Base-by-base conservation (phyloP, 2,329 filamentous ascomycete species). In the Cordyceps militaris region DNA sequence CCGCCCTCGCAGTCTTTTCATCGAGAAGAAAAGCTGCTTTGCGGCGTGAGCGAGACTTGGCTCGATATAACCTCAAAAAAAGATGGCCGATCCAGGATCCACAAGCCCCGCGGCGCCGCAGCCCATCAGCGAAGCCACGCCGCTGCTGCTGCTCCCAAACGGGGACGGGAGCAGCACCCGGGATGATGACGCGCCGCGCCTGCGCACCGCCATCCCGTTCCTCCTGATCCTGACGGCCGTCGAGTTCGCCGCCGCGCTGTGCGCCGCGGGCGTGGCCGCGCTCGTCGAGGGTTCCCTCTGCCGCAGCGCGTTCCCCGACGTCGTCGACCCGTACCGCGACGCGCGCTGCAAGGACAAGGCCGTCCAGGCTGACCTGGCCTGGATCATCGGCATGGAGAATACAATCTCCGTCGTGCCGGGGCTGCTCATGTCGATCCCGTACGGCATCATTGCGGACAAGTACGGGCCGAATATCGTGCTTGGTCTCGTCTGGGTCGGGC, bases 241-340 rank as follows among this genome's bases (percentile, higher is more conserved):
- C 21, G 56, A 58, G 21, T 21, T 58, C 7, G 48, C 56, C 14
- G 49, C 49, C 7, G n/a, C 30, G 7, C 42, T 46, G 14, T 40
- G 32, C 30, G 30, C 30, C 1, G 32, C 24, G 2, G 56, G 56
- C 16, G 23, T 59, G 30, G 51, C 51, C 30, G 44, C 34, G 7
- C 58, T 59, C 21, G 58, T 56, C 2, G 58, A 59, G 53, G 40
- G 30, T 21, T 38, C 58, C 42, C 24, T 47, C 8, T 59, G 58
- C 40, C 47, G 38, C 11, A 44, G 19, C 21, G 21, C 32, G 8
- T 47, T 46, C n/a, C 51, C 44, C 14, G 36, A 51, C 8, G 47
- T 56, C 1, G 44, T 34, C 34, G 51, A 56, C 21, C 46, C 51
- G 8, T 56, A 56, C 53, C 30, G 42, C 52, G 58, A 59, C 19